A percentile compares a stretch with the other conserved stretches of the same genome.
These are phyloP conservation scores for Hypoxylon fuscum DNA, from an alignment of 495 filamentous ascomycete species.

Conservation along the genomic window DNA sequence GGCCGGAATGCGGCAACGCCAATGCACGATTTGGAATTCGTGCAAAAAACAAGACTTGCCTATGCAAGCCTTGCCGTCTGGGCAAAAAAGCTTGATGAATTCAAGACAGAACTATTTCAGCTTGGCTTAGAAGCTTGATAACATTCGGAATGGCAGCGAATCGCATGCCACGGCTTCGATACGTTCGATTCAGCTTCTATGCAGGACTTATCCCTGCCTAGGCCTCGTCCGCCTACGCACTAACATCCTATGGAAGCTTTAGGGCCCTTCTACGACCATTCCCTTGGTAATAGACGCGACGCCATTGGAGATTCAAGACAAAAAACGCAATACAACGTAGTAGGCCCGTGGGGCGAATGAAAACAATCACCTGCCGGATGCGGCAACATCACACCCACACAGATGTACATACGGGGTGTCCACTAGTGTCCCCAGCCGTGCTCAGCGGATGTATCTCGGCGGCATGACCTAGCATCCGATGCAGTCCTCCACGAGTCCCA, in stretches of 20 bases:
- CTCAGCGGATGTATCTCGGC: slow-evolving; percentile 39
- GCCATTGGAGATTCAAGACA: slow-evolving; percentile 19
- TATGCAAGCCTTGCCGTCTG: slow-evolving; percentile 25
- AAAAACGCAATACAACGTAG: slow-evolving; percentile 35
- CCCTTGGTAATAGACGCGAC: slow-evolving; percentile 16
- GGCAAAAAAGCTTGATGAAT: slow-evolving; percentile 36
- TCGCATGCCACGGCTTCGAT: slow-evolving; percentile 14
- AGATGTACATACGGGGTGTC: background rate
- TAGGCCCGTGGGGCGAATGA: slow-evolving; percentile 12
- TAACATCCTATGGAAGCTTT: slow-evolving; percentile 2
- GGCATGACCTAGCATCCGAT: slow-evolving; percentile 13
- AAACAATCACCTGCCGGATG: slow-evolving; percentile 30
- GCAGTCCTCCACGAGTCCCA: slow-evolving; percentile 6
- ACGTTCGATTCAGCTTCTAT: slow-evolving; percentile 35
- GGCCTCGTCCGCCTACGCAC: background rate
- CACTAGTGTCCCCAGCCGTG: slow-evolving; percentile 37
- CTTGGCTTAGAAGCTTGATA: slow-evolving; percentile 24
- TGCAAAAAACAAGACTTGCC: slow-evolving; percentile 27
- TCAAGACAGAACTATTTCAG: slow-evolving; percentile 5
- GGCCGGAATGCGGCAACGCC: slow-evolving; percentile 17
- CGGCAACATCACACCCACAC: slow-evolving; percentile 4
- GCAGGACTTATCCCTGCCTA: slow-evolving; percentile 18
- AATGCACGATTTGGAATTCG: slow-evolving; percentile 24
- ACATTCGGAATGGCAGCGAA: background rate
- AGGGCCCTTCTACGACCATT: slow-evolving; percentile 5